phyloP scores from a whole-genome alignment of 1,139 yeast genomes.

The Protomyces pachydermus region DNA sequence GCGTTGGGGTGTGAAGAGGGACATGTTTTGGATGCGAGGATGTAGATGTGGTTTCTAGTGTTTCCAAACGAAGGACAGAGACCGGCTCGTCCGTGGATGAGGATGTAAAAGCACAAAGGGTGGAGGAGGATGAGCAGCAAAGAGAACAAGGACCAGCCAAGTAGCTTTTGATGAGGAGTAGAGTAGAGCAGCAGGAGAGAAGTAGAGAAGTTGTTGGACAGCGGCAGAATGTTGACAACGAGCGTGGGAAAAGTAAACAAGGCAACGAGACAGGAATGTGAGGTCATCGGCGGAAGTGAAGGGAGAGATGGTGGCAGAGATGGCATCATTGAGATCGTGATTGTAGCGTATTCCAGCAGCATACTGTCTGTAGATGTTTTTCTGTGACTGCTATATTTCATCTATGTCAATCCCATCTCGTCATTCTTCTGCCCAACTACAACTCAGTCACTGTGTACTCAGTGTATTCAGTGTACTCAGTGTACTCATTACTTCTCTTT shows the following conservation, averaged over 20 bases:
- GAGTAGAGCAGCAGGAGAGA: not conserved
- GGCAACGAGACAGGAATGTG: not conserved
- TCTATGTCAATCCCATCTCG: no score
- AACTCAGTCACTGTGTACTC: no score
- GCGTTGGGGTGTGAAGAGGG: constrained; percentile 24
- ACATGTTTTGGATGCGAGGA: constrained; percentile 10
- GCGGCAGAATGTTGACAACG: not conserved
- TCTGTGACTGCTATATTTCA: no score
- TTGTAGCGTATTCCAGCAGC: not conserved
- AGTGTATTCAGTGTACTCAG: no score
- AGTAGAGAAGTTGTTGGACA: not conserved
- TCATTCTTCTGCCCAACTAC: no score
- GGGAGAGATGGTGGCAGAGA: not conserved
- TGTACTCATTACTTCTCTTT: no score
- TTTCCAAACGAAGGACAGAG: not conserved
- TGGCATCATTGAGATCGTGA: not conserved
- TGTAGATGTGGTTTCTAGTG: not conserved
- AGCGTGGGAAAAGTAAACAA: not conserved
- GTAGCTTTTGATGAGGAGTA: not conserved
- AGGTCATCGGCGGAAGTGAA: not conserved
- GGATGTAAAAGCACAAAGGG: not conserved
- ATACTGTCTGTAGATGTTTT: no score
- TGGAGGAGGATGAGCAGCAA: not conserved
- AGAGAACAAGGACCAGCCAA: not conserved
- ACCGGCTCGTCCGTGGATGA: not conserved